phyloP scores from a whole-genome alignment of 805 yeast species.

The Yarrowia hollandica region DNA sequence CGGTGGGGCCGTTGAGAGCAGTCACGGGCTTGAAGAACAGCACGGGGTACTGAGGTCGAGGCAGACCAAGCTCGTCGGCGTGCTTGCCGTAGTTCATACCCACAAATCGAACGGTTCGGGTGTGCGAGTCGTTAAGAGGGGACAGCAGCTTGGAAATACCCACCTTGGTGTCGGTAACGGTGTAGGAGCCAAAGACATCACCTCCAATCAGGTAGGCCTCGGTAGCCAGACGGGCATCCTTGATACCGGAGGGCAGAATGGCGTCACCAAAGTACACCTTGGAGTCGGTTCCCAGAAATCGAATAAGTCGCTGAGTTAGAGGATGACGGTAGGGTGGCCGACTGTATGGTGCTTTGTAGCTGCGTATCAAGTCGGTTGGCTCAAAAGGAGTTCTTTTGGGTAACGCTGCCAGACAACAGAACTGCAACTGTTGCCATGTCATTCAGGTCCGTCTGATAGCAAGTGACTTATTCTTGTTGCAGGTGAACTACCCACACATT shows the following conservation, averaged over 20 bases:
- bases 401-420: no score
- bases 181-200: constrained; percentile 46
- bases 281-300: constrained; percentile 52
- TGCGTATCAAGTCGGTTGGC: no score
- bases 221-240: constrained; percentile 45
- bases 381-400: no score
- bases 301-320: constrained; percentile 46
- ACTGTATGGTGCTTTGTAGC: no score
- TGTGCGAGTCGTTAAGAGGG: constrained; percentile 45
- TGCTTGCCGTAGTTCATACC: constrained; percentile 54
- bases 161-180: constrained; percentile 44
- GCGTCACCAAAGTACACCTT: constrained; percentile 52
- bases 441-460: no score
- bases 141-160: constrained; percentile 43
- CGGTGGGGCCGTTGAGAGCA: constrained; percentile 48
- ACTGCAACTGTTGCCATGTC: no score
- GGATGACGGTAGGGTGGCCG: no score
- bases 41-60: constrained; percentile 52
- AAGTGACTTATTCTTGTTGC: no score
- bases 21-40: constrained; percentile 54
- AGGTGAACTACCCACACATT: no score
- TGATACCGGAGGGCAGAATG: constrained; percentile 41
- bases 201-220: constrained; percentile 51
- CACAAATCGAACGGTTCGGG: constrained; percentile 48
- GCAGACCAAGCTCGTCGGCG: constrained; percentile 45